These are phyloP conservation scores for Leishmania guyanensis DNA, from an alignment of 208 protist genomes.

Conservation along the genomic window DNA sequence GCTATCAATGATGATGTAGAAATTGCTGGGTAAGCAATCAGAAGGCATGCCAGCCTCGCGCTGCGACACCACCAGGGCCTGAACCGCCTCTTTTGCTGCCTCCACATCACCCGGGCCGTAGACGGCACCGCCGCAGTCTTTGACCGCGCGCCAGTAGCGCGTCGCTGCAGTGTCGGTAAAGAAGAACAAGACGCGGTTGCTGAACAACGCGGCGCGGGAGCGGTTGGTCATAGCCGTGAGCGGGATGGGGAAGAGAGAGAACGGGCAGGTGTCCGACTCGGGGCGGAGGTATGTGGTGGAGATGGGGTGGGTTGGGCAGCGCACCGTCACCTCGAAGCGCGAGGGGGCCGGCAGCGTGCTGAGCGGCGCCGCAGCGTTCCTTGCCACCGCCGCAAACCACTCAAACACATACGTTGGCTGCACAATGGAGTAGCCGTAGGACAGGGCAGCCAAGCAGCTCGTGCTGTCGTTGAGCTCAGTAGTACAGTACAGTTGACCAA, in stretches of 20 bases:
- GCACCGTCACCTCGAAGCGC: conserved; percentile 66
- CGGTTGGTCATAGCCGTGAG: conserved; percentile 46
- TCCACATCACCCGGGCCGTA: conserved; percentile 33
- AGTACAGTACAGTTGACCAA: conserved; percentile 63
- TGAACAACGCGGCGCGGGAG: conserved; percentile 50
- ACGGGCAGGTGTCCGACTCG: conserved; percentile 71
- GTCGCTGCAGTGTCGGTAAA: conserved; percentile 44
- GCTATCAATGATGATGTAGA: conserved; percentile 68
- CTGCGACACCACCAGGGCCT: conserved; percentile 30
- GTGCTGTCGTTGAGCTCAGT: conserved; percentile 61
- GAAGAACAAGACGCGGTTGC: conserved; percentile 52
- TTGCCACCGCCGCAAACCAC: conserved; percentile 78
- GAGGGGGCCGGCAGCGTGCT: conserved; percentile 66
- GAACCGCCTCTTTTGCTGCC: conserved; percentile 33
- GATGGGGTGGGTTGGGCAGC: conserved; percentile 30
- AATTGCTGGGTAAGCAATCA: conserved; percentile 28
- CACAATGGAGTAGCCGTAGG: conserved; percentile 73
- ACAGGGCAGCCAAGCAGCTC: conserved; percentile 61
- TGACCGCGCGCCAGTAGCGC: conserved; percentile 44
- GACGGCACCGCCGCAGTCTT: conserved; percentile 38
- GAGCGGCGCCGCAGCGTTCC: conserved; percentile 53
- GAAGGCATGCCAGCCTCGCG: background rate
- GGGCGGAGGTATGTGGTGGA: conserved; percentile 62
- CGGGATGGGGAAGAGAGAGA: conserved; percentile 76
- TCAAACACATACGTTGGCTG: conserved; percentile 75